Evolutionary conservation across 352 stramenopile species (phyloP).

Genomic region (Phytophthora pisi): DNA sequence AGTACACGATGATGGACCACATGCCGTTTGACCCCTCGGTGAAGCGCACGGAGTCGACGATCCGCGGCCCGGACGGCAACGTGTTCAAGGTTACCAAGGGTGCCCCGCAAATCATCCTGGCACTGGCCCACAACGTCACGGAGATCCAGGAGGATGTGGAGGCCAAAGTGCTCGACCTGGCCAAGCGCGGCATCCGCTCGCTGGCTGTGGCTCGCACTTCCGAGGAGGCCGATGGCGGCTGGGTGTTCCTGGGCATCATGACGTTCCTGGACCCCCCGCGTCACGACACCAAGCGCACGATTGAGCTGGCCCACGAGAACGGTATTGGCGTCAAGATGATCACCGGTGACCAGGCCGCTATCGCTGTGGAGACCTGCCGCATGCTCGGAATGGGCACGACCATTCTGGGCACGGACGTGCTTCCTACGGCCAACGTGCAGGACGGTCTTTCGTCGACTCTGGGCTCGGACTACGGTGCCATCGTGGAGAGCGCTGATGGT

Average conservation of each 20-base stretch:
- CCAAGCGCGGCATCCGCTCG: conserved; percentile 86
- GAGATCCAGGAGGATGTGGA: conserved; percentile 89
- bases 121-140: conserved; percentile 72
- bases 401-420: conserved; percentile 81
- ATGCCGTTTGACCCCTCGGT: conserved; percentile 81
- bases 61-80: conserved; percentile 76
- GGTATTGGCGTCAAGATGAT: conserved; percentile 98
- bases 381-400: conserved; percentile 92
- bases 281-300: conserved; percentile 94
- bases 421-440: conserved; percentile 60
- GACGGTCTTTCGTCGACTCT: conserved; percentile 65
- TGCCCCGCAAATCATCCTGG: conserved; percentile 93
- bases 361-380: conserved; percentile 93
- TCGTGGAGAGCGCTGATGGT: conserved; percentile 93
- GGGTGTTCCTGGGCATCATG: conserved; percentile 95
- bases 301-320: conserved; percentile 89
- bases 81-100: conserved; percentile 96
- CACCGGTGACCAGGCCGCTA: conserved; percentile 95
- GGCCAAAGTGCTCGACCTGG: conserved; percentile 89
- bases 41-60: conserved; percentile 94
- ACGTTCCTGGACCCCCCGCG: conserved; percentile 96
- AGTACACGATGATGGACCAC: conserved; percentile 87
- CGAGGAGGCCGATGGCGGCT: conserved; percentile 79
- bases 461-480: conserved; percentile 68
- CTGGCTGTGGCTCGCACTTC: conserved; percentile 88